Percentiles rank a stretch among this genome's conserved stretches.
Evolutionary conservation across 192 early-diverging fungal species (phyloP).

Genomic region (Coemansia sp.): DNA sequence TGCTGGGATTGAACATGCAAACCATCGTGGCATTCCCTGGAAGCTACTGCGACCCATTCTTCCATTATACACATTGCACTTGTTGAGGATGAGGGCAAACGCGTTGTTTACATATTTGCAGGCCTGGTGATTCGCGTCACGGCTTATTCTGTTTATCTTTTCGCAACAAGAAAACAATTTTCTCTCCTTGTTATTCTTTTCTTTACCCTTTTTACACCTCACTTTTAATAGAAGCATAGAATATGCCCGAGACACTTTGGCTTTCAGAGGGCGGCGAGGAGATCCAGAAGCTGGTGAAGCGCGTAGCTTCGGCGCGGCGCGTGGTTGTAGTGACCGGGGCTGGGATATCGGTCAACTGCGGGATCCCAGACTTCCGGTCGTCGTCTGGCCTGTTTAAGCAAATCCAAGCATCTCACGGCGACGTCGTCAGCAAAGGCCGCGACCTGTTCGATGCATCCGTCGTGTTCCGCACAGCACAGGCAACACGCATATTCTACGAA

Average conservation of each 20-base stretch:
- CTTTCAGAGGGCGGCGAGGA: constrained; percentile 14
- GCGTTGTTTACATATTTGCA: too few relatives aligned
- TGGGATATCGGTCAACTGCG: constrained; percentile 89
- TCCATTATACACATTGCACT: too few relatives aligned
- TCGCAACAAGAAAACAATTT: not conserved
- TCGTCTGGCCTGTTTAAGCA: constrained; percentile 87
- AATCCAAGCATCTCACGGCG: constrained; percentile 67
- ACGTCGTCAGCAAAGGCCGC: constrained; percentile 73
- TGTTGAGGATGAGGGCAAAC: too few relatives aligned
- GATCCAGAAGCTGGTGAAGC: constrained; percentile 24
- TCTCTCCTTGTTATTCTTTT: not conserved
- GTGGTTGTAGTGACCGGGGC: constrained; percentile 76
- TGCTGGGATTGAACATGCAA: too few relatives aligned
- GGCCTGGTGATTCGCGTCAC: too few relatives aligned
- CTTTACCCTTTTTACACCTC: not conserved
- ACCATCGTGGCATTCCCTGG: too few relatives aligned
- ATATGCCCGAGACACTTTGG: constrained; percentile 38
- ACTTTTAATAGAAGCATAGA: not conserved
- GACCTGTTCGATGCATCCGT: constrained; percentile 88
- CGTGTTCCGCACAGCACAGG: constrained; percentile 72
- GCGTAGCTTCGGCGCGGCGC: constrained; percentile 35
- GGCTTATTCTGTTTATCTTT: too few relatives aligned
- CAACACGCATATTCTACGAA: constrained; percentile 59
- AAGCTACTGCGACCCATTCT: too few relatives aligned
- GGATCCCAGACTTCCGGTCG: constrained; percentile 97